These are phyloP conservation scores for Acidomyces sp. DNA, from an alignment of 495 filamentous ascomycete species.

Conservation along the genomic window DNA sequence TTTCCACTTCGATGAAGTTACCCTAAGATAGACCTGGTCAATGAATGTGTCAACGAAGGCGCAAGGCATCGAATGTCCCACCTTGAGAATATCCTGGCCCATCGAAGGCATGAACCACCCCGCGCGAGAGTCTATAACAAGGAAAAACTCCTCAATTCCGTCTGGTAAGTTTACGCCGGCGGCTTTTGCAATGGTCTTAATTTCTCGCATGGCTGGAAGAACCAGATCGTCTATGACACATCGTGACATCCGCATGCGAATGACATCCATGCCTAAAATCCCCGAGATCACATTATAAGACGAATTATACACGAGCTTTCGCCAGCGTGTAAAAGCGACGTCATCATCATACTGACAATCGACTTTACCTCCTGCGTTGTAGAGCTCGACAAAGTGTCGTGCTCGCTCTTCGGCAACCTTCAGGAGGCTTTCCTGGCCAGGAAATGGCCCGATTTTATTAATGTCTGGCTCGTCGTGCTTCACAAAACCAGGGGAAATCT, in stretches of 20 bases:
- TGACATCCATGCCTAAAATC: conserved; percentile 38
- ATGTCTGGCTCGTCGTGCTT: conserved; percentile 23
- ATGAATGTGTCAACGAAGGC: no score
- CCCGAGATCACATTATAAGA: conserved; percentile 26
- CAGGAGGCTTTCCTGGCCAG: conserved; percentile 17
- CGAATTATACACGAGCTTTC: conserved; percentile 29
- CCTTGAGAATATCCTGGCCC: conserved; percentile 31
- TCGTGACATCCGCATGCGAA: conserved; percentile 21
- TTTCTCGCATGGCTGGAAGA: conserved; percentile 30
- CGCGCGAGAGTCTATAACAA: conserved; percentile 30
- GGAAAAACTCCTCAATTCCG: conserved; percentile 27
- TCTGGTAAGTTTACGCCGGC: conserved; percentile 27
- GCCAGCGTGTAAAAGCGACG: conserved; percentile 24
- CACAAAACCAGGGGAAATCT: conserved; percentile 32
- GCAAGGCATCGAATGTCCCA: no score
- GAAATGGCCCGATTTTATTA: conserved; percentile 25
- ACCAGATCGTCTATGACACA: background rate
- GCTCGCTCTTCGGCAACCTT: conserved; percentile 5
- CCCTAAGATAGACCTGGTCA: conserved; percentile 27
- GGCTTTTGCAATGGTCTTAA: conserved; percentile 24
- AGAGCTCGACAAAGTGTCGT: conserved; percentile 23
- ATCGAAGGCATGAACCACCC: conserved; percentile 33
- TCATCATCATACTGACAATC: conserved; percentile 15
- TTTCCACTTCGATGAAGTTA: conserved; percentile 41
- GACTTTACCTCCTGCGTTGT: conserved; percentile 23